Evolutionary conservation across 495 filamentous ascomycete genomes (phyloP).

Genomic region (Echria macrotheca): DNA sequence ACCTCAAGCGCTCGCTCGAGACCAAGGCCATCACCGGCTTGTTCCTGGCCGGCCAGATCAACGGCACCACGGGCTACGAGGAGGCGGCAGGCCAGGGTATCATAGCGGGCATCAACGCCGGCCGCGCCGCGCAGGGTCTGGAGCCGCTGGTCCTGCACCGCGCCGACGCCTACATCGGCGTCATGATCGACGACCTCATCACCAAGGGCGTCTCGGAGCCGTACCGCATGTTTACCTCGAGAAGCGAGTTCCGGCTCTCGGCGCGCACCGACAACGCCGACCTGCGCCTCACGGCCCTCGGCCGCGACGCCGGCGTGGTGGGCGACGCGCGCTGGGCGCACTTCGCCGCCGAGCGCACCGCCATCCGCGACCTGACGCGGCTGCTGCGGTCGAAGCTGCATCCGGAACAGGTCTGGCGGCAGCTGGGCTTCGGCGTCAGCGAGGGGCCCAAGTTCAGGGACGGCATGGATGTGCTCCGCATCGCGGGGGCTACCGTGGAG

Average conservation of each 20-base stretch:
- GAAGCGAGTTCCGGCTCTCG: conserved; percentile 91
- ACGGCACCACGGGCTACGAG: conserved; percentile 97
- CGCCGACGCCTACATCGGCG: conserved; percentile 90
- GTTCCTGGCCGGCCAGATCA: conserved; percentile 94
- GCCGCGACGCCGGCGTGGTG: conserved; percentile 71
- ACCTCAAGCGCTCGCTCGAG: conserved; percentile 78
- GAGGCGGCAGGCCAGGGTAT: conserved; percentile 93
- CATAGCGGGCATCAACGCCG: conserved; percentile 89
- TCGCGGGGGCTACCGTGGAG: conserved; percentile 50
- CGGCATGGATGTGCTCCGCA: conserved; percentile 71
- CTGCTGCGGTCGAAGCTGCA: conserved; percentile 52
- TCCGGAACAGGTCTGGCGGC: conserved; percentile 58
- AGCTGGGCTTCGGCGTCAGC: conserved; percentile 61
- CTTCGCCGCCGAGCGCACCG: conserved; percentile 55
- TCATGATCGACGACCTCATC: conserved; percentile 98
- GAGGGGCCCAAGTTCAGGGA: conserved; percentile 54
- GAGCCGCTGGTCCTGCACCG: conserved; percentile 63
- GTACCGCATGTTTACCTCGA: conserved; percentile 97
- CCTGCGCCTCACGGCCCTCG: conserved; percentile 72
- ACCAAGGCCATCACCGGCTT: conserved; percentile 88
- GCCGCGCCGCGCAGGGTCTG: conserved; percentile 64
- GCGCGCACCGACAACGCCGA: conserved; percentile 93
- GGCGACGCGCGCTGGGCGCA: conserved; percentile 68
- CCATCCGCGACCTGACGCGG: conserved; percentile 59
- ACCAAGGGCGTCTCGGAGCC: conserved; percentile 97